Evolutionary conservation across 352 stramenopile species (phyloP).

Genomic region (Phytopythium vexans): DNA sequence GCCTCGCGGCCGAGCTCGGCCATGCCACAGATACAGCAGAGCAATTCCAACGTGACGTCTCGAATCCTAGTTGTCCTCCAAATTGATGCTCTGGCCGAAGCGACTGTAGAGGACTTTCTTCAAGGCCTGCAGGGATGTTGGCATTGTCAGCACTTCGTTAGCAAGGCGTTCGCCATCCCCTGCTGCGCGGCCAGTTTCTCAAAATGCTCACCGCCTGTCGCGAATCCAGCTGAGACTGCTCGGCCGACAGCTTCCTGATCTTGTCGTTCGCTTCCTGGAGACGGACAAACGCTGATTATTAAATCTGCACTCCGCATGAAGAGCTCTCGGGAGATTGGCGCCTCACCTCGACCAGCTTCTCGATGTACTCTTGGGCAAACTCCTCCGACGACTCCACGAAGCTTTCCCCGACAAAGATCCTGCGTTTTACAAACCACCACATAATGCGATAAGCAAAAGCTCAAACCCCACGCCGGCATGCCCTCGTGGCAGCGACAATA

Average conservation of each 20-base stretch:
- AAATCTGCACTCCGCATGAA: not conserved
- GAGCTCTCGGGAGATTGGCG: not conserved
- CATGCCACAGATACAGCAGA: not conserved
- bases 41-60: not conserved
- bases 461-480: not conserved
- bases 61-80: conserved; percentile 88
- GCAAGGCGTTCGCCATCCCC: too few species aligned
- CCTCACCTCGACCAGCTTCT: conserved; percentile 84
- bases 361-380: conserved; percentile 91
- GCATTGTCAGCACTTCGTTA: too few species aligned
- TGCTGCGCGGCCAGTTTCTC: too few species aligned
- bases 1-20: too few species aligned
- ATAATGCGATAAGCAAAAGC: not conserved
- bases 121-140: conserved; percentile 33
- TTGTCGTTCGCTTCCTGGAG: conserved; percentile 63
- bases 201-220: conserved; percentile 72
- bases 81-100: conserved; percentile 97
- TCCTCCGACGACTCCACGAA: conserved; percentile 95
- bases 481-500: too few species aligned
- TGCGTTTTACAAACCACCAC: conserved; percentile 10
- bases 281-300: not conserved
- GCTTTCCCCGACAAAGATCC: conserved; percentile 93
- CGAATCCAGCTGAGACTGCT: conserved; percentile 87
- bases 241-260: conserved; percentile 78
- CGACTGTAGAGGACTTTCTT: conserved; percentile 95